A percentile compares a stretch with the other conserved stretches of the same genome.
These are phyloP conservation scores for Conoideocrella luteorostrata DNA, from an alignment of 2,329 filamentous ascomycete species.

Conservation along the genomic window DNA sequence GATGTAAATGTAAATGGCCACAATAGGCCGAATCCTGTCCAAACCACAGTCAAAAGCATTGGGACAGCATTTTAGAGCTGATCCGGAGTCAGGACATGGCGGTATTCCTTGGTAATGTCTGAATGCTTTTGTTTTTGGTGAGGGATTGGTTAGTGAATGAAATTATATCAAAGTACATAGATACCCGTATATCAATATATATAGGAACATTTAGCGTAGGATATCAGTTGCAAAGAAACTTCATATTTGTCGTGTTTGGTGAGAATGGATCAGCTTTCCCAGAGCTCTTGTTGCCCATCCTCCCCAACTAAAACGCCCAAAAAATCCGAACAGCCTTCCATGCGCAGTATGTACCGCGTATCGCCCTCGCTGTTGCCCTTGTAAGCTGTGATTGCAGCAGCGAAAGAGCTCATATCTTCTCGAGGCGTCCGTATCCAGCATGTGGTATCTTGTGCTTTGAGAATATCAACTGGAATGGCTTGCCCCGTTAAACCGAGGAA, in stretches of 20 bases:
- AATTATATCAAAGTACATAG: constrained; percentile 10
- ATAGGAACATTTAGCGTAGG: constrained; percentile 9
- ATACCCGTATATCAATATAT: constrained; percentile 11
- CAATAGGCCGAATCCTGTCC: too few species aligned
- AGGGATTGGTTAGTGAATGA: not conserved
- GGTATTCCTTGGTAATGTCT: constrained; percentile 5
- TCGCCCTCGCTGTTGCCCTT: constrained; percentile 38
- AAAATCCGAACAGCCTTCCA: constrained; percentile 58
- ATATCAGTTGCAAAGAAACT: constrained; percentile 11
- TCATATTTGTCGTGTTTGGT: constrained; percentile 7
- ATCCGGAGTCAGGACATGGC: constrained; percentile 10
- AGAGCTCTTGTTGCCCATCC: constrained; percentile 32
- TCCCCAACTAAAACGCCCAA: constrained; percentile 52
- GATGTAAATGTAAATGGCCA: constrained; percentile 43
- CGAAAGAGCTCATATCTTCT: constrained; percentile 52
- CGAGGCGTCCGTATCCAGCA: constrained; percentile 61
- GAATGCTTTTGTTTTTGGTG: constrained; percentile 4
- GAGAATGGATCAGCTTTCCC: constrained; percentile 33
- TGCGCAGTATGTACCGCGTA: constrained; percentile 43
- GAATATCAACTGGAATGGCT: constrained; percentile 63
- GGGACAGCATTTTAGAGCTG: constrained; percentile 9
- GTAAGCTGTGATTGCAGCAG: constrained; percentile 62
- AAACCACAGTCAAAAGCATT: not conserved
- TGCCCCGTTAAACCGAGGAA: constrained; percentile 65
- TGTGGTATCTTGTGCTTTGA: constrained; percentile 49